Evolutionary conservation across 2,329 filamentous ascomycete genomes (phyloP).

Genomic region (Neofusicoccum sp.): DNA sequence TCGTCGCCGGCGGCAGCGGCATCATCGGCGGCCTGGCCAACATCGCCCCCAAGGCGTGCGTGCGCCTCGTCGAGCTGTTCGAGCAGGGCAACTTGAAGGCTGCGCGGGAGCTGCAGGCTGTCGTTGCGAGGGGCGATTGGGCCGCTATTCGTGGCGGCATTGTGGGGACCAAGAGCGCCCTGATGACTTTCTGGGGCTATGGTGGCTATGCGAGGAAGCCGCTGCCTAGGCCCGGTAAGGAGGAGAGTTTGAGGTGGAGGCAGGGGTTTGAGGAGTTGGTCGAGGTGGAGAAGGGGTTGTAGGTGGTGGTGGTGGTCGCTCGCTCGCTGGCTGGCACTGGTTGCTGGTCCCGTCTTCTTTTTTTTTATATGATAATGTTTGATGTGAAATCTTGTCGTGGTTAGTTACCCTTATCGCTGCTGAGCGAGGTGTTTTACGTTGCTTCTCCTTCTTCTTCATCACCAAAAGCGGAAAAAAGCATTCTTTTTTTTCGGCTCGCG

Average conservation of each 20-base stretch:
- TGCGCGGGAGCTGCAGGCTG: slow-evolving; percentile 65
- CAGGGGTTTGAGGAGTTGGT: slow-evolving; percentile 51
- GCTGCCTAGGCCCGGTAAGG: slow-evolving; percentile 52
- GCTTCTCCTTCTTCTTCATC: too few species aligned
- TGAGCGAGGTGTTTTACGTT: too few species aligned
- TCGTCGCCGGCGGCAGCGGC: slow-evolving; percentile 70
- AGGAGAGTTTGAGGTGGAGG: slow-evolving; percentile 44
- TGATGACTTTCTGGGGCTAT: slow-evolving; percentile 66
- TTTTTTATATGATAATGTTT: too few species aligned
- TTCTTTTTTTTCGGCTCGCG: too few species aligned
- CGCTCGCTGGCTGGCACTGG: too few species aligned
- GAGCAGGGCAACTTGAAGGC: slow-evolving; percentile 61
- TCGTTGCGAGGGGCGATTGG: slow-evolving; percentile 71
- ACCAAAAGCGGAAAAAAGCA: too few species aligned
- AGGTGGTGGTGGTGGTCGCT: neutral
- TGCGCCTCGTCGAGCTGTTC: slow-evolving; percentile 63
- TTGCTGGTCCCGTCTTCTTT: too few species aligned
- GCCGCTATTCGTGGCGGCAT: slow-evolving; percentile 69
- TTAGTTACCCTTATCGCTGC: too few species aligned
- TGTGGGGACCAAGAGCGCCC: slow-evolving; percentile 67
- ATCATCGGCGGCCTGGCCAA: slow-evolving; percentile 74
- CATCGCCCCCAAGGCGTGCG: slow-evolving; percentile 67
- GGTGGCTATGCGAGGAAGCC: slow-evolving; percentile 64
- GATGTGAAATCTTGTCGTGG: too few species aligned
- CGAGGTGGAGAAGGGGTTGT: slow-evolving; percentile 41